Evolutionary conservation across 2,329 filamentous ascomycete species (phyloP).

Genomic region (Xylariaceae sp.): DNA sequence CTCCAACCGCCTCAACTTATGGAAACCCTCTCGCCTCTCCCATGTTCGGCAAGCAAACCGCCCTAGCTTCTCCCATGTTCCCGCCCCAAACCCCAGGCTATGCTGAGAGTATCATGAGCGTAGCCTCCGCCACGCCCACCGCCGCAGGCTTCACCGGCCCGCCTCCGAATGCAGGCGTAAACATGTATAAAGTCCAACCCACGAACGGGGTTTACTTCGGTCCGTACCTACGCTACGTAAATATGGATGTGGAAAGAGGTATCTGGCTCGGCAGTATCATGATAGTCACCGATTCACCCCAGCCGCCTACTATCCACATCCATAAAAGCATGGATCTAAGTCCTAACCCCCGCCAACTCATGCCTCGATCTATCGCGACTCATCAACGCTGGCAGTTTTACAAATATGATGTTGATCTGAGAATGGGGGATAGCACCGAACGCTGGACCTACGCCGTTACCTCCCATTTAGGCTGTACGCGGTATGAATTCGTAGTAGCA

Average conservation of each 20-base stretch:
- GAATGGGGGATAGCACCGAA: constrained; percentile 79
- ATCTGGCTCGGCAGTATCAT: constrained; percentile 91
- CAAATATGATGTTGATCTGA: constrained; percentile 84
- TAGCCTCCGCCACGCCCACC: constrained; percentile 66
- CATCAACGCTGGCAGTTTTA: constrained; percentile 96
- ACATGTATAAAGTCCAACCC: constrained; percentile 87
- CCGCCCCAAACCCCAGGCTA: constrained; percentile 78
- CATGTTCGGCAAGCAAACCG: constrained; percentile 59
- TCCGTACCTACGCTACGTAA: constrained; percentile 89
- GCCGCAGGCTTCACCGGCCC: constrained; percentile 81
- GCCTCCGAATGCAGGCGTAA: constrained; percentile 81
- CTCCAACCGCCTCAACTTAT: constrained; percentile 72
- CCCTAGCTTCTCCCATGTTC: constrained; percentile 74
- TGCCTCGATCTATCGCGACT: constrained; percentile 73
- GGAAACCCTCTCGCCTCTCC: constrained; percentile 69
- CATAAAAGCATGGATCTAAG: constrained; percentile 87
- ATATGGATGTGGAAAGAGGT: constrained; percentile 92
- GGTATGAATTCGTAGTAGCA: constrained; percentile 94
- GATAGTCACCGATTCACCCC: constrained; percentile 82
- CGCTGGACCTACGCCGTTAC: constrained; percentile 99
- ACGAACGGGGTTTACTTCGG: constrained; percentile 98
- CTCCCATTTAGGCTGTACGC: constrained; percentile 92
- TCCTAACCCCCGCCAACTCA: constrained; percentile 83
- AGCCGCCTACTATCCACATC: constrained; percentile 93
- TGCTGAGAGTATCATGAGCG: constrained; percentile 78